Percentiles rank a stretch among this genome's conserved stretches.
phyloP scores from a whole-genome alignment of 768 basidiomycete genomes.

The Sporobolomyces roseus region DNA sequence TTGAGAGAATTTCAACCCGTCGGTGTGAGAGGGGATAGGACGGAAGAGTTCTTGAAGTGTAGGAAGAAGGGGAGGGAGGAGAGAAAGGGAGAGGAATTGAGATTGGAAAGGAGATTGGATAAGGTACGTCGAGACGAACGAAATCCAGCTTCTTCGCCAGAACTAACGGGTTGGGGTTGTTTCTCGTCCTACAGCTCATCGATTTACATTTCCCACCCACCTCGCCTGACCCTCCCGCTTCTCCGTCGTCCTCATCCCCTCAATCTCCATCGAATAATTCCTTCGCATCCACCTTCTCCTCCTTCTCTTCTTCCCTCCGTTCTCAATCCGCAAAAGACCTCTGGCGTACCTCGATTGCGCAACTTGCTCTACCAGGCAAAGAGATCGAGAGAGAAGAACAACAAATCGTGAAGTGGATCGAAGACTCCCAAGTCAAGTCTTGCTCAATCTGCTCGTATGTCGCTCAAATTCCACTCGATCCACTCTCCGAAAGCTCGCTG shows the following conservation, averaged over 20 bases:
- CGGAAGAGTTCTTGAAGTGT: constrained; percentile 69
- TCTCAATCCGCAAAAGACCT: constrained; percentile 13
- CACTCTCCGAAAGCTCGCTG: too few species aligned
- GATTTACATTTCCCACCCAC: constrained; percentile 54
- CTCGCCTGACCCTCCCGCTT: not conserved
- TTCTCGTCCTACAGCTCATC: constrained; percentile 48
- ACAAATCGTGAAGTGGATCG: constrained; percentile 89
- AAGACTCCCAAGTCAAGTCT: constrained; percentile 67
- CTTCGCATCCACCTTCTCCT: constrained; percentile 8
- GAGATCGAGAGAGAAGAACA: constrained; percentile 61
- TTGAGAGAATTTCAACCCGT: constrained; percentile 89
- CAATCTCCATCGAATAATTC: not conserved
- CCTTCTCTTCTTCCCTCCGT: not conserved
- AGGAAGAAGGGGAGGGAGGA: constrained; percentile 49
- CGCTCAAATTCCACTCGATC: constrained; percentile 43
- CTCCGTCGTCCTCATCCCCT: not conserved
- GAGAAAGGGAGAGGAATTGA: constrained; percentile 70
- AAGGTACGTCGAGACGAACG: constrained; percentile 57
- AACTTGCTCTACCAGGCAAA: too few species aligned
- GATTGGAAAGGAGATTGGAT: constrained; percentile 79
- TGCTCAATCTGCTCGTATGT: constrained; percentile 69
- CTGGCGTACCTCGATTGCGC: not conserved
- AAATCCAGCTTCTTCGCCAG: too few species aligned
- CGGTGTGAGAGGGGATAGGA: constrained; percentile 72
- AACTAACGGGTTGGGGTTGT: too few species aligned